These are phyloP conservation scores for Cardamine chenopodiifolia DNA, from an alignment of 345 rosid genomes.

Conservation along the genomic window DNA sequence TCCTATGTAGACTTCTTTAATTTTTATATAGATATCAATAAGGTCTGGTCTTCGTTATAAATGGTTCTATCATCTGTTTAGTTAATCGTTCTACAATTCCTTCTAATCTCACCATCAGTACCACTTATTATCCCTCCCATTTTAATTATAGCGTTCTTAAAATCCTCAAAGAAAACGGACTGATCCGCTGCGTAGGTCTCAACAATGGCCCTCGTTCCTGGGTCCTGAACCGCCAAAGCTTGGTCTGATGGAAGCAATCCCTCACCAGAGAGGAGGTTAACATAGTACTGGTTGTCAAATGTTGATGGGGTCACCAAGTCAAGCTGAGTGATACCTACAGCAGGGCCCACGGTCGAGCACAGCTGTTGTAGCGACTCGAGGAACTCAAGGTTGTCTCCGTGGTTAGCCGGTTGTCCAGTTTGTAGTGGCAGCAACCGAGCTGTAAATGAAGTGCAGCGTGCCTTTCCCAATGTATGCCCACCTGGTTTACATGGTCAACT, in stretches of 20 bases:
- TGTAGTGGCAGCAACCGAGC: constrained; percentile 52
- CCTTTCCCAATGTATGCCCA: constrained; percentile 82
- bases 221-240: constrained; percentile 54
- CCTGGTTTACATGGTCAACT: constrained; percentile 46
- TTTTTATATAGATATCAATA: constrained; percentile 19
- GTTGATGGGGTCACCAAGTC: constrained; percentile 74
- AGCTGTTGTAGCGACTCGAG: constrained; percentile 65
- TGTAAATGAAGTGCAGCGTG: constrained; percentile 70
- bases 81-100: constrained; percentile 55
- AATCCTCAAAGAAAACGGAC: constrained; percentile 60
- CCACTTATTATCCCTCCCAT: constrained; percentile 59
- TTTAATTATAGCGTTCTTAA: constrained; percentile 62
- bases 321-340: constrained; percentile 54
- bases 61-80: constrained; percentile 6
- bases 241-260: constrained; percentile 86
- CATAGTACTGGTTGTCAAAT: constrained; percentile 81
- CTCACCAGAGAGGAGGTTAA: constrained; percentile 72
- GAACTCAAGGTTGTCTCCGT: constrained; percentile 56
- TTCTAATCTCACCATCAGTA: constrained; percentile 47
- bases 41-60: constrained; percentile 11
- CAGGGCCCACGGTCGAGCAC: constrained; percentile 45
- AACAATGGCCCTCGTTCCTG: constrained; percentile 53
- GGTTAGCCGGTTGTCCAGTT: constrained; percentile 41
- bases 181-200: constrained; percentile 60
- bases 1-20: constrained; percentile 11